phyloP scores from a whole-genome alignment of 768 basidiomycete species.

The Lactifluus echinatus region DNA sequence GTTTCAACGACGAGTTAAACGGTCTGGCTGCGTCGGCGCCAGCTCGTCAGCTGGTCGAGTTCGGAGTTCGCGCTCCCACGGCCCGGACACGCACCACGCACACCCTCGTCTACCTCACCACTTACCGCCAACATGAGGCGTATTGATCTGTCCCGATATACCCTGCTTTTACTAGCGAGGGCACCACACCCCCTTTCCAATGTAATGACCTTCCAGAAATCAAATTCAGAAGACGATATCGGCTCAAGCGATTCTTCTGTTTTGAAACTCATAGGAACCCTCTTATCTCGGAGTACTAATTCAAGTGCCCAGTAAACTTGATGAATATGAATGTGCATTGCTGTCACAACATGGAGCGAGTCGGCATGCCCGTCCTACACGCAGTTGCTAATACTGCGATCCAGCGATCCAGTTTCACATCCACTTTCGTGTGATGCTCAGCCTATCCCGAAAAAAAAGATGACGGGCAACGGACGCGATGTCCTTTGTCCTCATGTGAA shows the following conservation, averaged over 20 bases:
- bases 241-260: not conserved
- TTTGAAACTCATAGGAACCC: not conserved
- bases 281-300: not conserved
- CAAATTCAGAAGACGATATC: not conserved
- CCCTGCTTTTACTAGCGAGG: not conserved
- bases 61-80: conserved; percentile 9
- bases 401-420: too few relatives aligned
- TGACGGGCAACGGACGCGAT: too few relatives aligned
- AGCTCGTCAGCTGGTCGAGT: too few relatives aligned
- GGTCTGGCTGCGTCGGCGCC: too few relatives aligned
- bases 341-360: too few relatives aligned
- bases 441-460: too few relatives aligned
- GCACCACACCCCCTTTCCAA: not conserved
- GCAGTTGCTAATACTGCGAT: not conserved
- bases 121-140: too few relatives aligned
- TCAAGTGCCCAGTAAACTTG: too few relatives aligned
- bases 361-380: not conserved
- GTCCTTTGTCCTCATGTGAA: not conserved
- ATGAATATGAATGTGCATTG: too few relatives aligned
- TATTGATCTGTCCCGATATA: not conserved
- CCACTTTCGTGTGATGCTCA: too few relatives aligned
- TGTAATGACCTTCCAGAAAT: conserved; percentile 1
- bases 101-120: not conserved
- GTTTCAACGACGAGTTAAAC: too few relatives aligned
- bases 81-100: too few relatives aligned